Percentiles rank a stretch among this genome's conserved stretches.
These are phyloP conservation scores for Diplodia intermedia DNA, from an alignment of 2,329 filamentous ascomycete species.

Conservation along the genomic window DNA sequence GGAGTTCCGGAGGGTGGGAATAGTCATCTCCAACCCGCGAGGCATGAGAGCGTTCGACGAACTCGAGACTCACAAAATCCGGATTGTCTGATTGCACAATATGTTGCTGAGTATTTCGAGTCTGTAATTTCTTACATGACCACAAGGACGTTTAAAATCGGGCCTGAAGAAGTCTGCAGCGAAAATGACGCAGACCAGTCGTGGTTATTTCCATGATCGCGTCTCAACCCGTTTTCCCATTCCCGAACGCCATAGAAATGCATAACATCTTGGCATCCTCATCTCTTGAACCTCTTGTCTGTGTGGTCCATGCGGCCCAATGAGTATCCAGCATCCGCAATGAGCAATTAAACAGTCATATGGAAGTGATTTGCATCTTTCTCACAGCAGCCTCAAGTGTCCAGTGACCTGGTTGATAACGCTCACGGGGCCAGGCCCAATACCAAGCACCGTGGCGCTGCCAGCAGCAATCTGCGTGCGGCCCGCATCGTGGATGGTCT, in stretches of 20 bases:
- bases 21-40: neutral
- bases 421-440: constrained; percentile 76
- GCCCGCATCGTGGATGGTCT: constrained; percentile 93
- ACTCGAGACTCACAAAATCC: neutral
- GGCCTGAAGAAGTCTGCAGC: neutral
- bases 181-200: neutral
- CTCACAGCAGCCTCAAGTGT: constrained; percentile 79
- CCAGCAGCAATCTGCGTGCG: constrained; percentile 95
- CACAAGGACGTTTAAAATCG: neutral
- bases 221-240: neutral
- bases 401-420: constrained; percentile 87
- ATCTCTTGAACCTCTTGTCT: neutral
- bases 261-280: neutral
- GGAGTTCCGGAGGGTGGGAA: neutral
- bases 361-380: neutral
- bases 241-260: neutral
- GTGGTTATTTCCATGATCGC: neutral
- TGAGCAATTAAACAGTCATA: neutral
- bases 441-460: constrained; percentile 88
- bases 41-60: neutral
- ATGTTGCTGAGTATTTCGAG: neutral
- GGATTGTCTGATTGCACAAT: neutral
- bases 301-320: neutral
- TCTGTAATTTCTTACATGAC: neutral
- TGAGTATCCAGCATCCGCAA: neutral